phyloP scores from a whole-genome alignment of 768 basidiomycete genomes.

The Cystofilobasidium capitatum region DNA sequence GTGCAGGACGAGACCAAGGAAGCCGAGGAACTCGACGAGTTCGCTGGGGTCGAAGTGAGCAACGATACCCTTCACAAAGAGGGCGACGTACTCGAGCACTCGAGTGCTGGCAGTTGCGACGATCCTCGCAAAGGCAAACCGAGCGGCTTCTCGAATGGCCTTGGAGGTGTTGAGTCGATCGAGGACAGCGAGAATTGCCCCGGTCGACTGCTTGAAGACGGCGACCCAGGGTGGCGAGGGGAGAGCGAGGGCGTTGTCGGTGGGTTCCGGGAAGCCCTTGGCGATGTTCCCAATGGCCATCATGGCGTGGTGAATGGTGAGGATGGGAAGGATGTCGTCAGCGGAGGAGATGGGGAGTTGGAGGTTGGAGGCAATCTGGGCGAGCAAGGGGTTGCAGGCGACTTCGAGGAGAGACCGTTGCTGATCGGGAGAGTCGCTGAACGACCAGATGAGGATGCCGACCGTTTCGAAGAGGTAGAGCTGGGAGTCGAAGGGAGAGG shows the following conservation, averaged over 20 bases:
- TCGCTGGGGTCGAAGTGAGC: slow-evolving; percentile 85
- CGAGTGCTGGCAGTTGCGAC: slow-evolving; percentile 78
- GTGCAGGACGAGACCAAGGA: slow-evolving; percentile 82
- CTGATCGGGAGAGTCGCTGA: slow-evolving; percentile 53
- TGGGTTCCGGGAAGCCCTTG: slow-evolving; percentile 92
- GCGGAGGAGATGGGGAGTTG: slow-evolving; percentile 49
- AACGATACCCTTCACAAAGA: slow-evolving; percentile 81
- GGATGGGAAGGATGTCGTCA: slow-evolving; percentile 63
- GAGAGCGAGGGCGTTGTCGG: slow-evolving; percentile 54
- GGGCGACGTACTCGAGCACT: slow-evolving; percentile 76
- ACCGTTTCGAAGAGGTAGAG: slow-evolving; percentile 88
- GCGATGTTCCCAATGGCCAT: slow-evolving; percentile 90
- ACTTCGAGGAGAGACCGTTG: slow-evolving; percentile 55
- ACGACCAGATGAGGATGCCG: slow-evolving; percentile 71
- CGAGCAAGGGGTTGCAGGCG: slow-evolving; percentile 70
- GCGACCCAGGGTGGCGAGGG: slow-evolving; percentile 58
- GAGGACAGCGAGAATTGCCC: slow-evolving; percentile 74
- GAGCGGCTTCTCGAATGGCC: slow-evolving; percentile 83
- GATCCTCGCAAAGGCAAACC: slow-evolving; percentile 86
- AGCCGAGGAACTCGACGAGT: slow-evolving; percentile 88
- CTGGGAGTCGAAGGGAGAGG: slow-evolving; percentile 65
- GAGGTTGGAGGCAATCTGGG: slow-evolving; percentile 51
- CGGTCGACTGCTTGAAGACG: slow-evolving; percentile 73
- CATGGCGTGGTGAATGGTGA: slow-evolving; percentile 82
- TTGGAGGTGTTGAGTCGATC: slow-evolving; percentile 80